Evolutionary conservation across 2,329 filamentous ascomycete species (phyloP), one percentile per base, ranked within the genome.

Genomic region (Nannizziopsis barbatae): DNA sequence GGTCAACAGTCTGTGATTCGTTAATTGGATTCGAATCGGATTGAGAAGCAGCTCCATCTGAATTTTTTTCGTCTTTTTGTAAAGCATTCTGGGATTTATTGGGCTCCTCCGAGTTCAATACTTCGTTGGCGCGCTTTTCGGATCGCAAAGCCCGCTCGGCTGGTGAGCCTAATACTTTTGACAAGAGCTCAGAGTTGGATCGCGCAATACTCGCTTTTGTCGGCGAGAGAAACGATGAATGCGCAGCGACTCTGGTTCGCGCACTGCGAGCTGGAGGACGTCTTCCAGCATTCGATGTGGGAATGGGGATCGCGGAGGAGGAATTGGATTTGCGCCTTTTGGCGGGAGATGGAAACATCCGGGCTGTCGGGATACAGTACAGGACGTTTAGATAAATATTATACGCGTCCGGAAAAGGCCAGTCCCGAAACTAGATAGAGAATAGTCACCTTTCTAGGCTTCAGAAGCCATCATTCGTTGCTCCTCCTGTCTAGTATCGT

Each of bases 251-350:
- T 14, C 64, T 57, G 27, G 58, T 52, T 47, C 53, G 54, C 41
- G 55, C 52, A 56, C 55, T 52, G 32, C 50, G 43, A 43, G 38
- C 55, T 22, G 49, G 45, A 17, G 52, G 50, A 33, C 52, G 46
- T 20, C 55, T 58, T 42, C 65, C 65, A 49, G 65, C 68, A 50
- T 66, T 67, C 32, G 66, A 66, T 56, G 64, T 64, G 58, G 62
- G 62, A 54, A 71, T 59, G 17, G 68, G 58, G 42, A 72, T 58
- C 6, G 70, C 70, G 18, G 69, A 71, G 17, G 70, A 71, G 14
- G 78, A 75, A 52, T 79, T 81, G 17, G 72, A 79, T 60, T 79
- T 80, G 58, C 79, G 75, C 60, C 79, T 72, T 64, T 85, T 84
- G 4, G 77, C 69, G 41, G 79, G 75, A 20, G 79, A 77, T 48